These are phyloP conservation scores for Cicer chorassanicum DNA, from an alignment of 306 rosid genomes.

Conservation along the genomic window DNA sequence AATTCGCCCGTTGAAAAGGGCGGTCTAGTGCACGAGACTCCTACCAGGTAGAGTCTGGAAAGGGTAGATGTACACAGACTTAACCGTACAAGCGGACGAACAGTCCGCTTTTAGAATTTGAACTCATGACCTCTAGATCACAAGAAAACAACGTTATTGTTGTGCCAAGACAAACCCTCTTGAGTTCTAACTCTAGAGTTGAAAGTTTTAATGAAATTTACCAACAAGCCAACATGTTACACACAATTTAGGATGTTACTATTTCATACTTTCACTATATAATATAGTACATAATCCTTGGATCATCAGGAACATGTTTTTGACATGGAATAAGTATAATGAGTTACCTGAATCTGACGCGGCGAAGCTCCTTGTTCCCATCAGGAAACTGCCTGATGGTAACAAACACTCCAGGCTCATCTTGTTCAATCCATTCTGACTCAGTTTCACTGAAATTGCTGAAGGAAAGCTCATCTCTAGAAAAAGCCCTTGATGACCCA, in stretches of 20 bases:
- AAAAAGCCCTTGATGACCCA: conserved; percentile 58
- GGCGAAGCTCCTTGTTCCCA: conserved; percentile 85
- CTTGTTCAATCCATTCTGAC: conserved; percentile 88
- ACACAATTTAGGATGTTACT: background rate
- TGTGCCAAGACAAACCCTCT: too few species aligned
- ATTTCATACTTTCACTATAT: background rate
- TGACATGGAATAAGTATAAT: background rate
- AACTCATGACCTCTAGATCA: too few species aligned
- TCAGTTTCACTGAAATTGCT: conserved; percentile 81
- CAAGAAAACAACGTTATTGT: too few species aligned
- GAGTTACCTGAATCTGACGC: conserved; percentile 84
- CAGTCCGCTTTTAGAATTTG: background rate
- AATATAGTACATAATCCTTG: too few species aligned
- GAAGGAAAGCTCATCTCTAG: conserved; percentile 74
- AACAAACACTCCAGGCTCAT: conserved; percentile 85
- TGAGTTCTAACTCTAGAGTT: too few species aligned
- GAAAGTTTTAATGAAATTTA: too few species aligned
- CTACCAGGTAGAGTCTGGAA: background rate
- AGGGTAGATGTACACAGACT: background rate
- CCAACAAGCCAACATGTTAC: background rate
- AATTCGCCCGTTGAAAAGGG: background rate
- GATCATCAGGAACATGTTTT: background rate
- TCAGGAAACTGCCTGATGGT: conserved; percentile 78
- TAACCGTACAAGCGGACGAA: too few species aligned
- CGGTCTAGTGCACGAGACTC: background rate